phyloP scores from a whole-genome alignment of 768 basidiomycete species.

The Lenzites betulinus region DNA sequence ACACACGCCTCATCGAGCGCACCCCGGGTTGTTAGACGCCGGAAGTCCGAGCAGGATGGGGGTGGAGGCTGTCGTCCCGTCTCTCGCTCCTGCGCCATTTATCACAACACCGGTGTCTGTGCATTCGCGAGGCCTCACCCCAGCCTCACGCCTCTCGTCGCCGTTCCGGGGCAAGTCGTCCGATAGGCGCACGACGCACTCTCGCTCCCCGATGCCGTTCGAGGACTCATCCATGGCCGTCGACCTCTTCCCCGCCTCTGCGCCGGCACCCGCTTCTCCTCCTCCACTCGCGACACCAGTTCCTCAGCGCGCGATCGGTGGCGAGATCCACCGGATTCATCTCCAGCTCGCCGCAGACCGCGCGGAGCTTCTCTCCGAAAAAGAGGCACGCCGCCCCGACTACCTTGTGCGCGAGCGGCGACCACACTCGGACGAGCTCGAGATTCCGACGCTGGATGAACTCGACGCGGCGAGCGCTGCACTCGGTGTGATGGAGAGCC shows the following conservation, averaged over 20 bases:
- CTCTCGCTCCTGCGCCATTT: slow-evolving; percentile 18
- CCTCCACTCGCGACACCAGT: slow-evolving; percentile 31
- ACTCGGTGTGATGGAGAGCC: slow-evolving; percentile 70
- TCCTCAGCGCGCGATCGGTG: slow-evolving; percentile 40
- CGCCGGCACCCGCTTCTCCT: slow-evolving; percentile 21
- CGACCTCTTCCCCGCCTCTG: slow-evolving; percentile 12
- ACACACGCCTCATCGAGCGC: slow-evolving; percentile 9
- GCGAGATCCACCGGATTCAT: slow-evolving; percentile 63
- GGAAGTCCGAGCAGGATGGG: background rate
- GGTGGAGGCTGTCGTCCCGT: background rate
- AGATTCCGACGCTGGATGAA: slow-evolving; percentile 36
- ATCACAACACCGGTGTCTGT: slow-evolving; percentile 15
- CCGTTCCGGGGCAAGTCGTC: slow-evolving; percentile 33
- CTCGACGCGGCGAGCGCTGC: slow-evolving; percentile 38
- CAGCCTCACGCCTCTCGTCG: slow-evolving; percentile 32
- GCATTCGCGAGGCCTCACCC: slow-evolving; percentile 26
- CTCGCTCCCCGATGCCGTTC: slow-evolving; percentile 20
- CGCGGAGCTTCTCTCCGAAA: slow-evolving; percentile 49
- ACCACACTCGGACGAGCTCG: slow-evolving; percentile 39
- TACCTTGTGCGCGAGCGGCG: slow-evolving; percentile 67
- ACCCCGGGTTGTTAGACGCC: background rate
- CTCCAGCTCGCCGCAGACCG: slow-evolving; percentile 53
- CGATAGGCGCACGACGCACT: slow-evolving; percentile 20
- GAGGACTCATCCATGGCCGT: slow-evolving; percentile 4
- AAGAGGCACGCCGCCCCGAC: slow-evolving; percentile 68